Percentiles rank a stretch among this genome's conserved stretches.
phyloP scores from a whole-genome alignment of 2,329 filamentous ascomycete species.

The Cytospora mali region DNA sequence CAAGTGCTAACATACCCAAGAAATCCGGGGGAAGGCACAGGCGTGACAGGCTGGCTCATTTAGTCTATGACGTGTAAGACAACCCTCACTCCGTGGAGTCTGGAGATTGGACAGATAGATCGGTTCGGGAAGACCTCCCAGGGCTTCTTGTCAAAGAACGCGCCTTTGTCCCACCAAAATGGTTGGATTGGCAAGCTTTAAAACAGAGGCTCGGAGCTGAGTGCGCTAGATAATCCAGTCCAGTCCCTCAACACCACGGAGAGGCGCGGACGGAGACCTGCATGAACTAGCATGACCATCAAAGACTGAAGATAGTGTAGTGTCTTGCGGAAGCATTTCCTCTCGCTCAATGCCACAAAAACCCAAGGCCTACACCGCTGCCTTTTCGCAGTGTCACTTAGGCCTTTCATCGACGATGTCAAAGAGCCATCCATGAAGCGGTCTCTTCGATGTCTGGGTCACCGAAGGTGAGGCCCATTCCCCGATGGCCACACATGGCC shows the following conservation, averaged over 20 bases:
- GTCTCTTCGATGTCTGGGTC: neutral
- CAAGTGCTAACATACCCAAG: neutral
- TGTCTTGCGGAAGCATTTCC: neutral
- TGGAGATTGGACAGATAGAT: constrained; percentile 19
- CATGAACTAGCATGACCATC: constrained; percentile 23
- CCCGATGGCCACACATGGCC: neutral
- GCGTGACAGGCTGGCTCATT: neutral
- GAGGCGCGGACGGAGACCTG: constrained; percentile 18
- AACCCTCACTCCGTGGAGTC: constrained; percentile 9
- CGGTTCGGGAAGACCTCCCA: constrained; percentile 18
- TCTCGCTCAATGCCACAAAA: neutral
- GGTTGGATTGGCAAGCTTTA: constrained; percentile 11
- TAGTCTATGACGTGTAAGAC: constrained; percentile 23
- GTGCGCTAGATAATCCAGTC: constrained; percentile 21
- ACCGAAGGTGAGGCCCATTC: neutral
- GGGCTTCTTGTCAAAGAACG: constrained; percentile 13
- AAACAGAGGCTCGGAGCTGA: constrained; percentile 20
- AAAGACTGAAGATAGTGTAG: neutral
- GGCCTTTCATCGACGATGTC: neutral
- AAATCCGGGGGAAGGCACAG: constrained; percentile 12
- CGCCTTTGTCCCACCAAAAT: constrained; percentile 15
- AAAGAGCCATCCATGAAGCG: neutral
- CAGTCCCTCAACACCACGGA: neutral
- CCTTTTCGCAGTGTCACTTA: neutral
- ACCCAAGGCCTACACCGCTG: constrained; percentile 2